Evolutionary conservation across 257 asterid genomes (phyloP), one percentile per base, ranked within the genome.

Genomic region (Echites panduratus): DNA sequence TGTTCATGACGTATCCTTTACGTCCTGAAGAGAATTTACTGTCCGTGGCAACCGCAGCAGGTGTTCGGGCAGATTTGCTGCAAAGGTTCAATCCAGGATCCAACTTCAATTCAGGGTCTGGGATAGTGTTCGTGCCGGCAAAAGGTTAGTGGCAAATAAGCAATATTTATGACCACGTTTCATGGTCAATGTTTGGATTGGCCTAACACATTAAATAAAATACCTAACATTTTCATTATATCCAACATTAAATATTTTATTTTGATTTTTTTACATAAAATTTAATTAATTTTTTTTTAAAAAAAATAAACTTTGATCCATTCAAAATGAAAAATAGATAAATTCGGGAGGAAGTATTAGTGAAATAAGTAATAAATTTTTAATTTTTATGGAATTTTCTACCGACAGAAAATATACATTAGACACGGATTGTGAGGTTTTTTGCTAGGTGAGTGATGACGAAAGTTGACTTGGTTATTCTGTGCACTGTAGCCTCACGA

Each of bases 61-160:
- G 87, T 11, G 65, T 89, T 61, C 78, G 88, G 12, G 62, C 81
- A 1, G 83, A 79, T 59, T 56, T 91, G 81, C 50, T 89, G 78
- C 78, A 70, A 66, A 75, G 77, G 72, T 88, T 74, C 79, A 89
- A 91, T 61, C 86, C 76, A 16, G 85, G 83, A 27, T 69, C 82
- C 24, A 65, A 84, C 79, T 91, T 87, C 69, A 69, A 53, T 74
- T 77, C 85, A 8, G 95, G 87, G 41, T 79, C 89, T 0, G 91
- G 89, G 38, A 82, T 81, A 2, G 85, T 85, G 44, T 89, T 88
- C 77, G 76, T 88, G 85, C 95, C 95, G 43, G 93, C 96, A 7
- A 89, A 76, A 89, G 97, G 97, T 88, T 27, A 68, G 87, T 80
- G n/a, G 26, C 8, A 20, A 53, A 56, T 49, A 27, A 40, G 11